phyloP scores from a whole-genome alignment of 2,329 filamentous ascomycete species.

The Exophiala calicioides region DNA sequence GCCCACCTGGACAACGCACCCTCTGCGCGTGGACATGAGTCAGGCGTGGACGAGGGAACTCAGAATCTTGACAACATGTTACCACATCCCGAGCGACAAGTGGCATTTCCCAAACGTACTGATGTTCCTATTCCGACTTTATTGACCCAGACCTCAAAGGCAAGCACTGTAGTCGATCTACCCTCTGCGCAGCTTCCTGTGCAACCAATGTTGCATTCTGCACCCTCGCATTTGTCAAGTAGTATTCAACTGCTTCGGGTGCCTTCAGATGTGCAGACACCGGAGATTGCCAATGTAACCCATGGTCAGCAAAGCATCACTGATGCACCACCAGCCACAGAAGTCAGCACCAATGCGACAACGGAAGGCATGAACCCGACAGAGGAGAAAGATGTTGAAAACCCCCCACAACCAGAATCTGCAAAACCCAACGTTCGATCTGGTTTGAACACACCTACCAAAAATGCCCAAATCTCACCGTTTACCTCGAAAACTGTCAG shows the following conservation, averaged over 20 bases:
- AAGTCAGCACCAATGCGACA: neutral
- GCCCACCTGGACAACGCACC: too few species aligned
- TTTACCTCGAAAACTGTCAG: conserved; percentile 31
- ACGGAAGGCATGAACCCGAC: neutral
- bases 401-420: neutral
- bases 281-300: neutral
- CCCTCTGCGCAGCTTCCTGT: conserved; percentile 18
- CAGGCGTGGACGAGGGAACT: too few species aligned
- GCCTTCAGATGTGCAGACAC: neutral
- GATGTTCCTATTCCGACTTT: neutral
- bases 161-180: conserved; percentile 2
- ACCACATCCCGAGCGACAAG: conserved; percentile 3
- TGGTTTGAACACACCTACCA: neutral
- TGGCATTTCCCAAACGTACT: neutral
- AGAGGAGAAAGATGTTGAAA: neutral
- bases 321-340: neutral
- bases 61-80: neutral
- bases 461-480: too few species aligned
- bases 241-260: conserved; percentile 11
- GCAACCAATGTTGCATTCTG: conserved; percentile 4
- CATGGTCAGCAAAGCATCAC: too few species aligned
- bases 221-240: conserved; percentile 19
- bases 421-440: neutral
- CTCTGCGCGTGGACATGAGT: too few species aligned
- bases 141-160: conserved; percentile 15